Percentiles rank a stretch among this genome's conserved stretches.
phyloP scores from a whole-genome alignment of 345 rosid species.

The Aurinia saxatilis region DNA sequence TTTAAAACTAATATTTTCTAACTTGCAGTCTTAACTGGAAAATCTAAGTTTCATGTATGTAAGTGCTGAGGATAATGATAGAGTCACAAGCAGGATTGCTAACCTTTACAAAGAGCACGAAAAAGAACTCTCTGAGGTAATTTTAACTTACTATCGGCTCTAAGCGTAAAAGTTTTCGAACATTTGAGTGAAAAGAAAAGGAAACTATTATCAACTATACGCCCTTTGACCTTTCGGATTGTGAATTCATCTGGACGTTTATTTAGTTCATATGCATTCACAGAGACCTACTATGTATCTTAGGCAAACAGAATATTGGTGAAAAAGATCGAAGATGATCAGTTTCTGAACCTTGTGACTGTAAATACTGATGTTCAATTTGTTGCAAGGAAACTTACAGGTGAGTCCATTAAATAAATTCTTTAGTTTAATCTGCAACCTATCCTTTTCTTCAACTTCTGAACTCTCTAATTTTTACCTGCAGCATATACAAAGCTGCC shows the following conservation, averaged over 20 bases:
- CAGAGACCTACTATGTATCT: not conserved
- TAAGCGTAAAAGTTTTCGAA: not conserved
- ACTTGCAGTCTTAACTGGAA: too few species aligned
- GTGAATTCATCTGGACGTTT: not conserved
- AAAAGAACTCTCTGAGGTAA: slow-evolving; percentile 62
- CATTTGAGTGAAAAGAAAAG: not conserved
- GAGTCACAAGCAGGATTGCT: too few species aligned
- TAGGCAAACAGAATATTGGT: too few species aligned
- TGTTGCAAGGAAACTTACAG: too few species aligned
- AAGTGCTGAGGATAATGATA: too few species aligned
- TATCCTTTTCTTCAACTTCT: not conserved
- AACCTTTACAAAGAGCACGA: slow-evolving; percentile 68
- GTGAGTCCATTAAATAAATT: slow-evolving; percentile 12
- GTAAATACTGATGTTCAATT: too few species aligned
- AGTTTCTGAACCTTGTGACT: too few species aligned
- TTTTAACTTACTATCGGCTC: too few species aligned
- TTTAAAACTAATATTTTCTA: too few species aligned
- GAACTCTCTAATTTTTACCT: slow-evolving; percentile 16
- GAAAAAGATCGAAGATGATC: too few species aligned
- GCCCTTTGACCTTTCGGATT: not conserved
- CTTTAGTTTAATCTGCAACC: not conserved
- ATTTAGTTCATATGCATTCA: not conserved
- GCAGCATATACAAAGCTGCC: slow-evolving; percentile 60
- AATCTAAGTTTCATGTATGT: too few species aligned
- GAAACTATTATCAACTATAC: not conserved